Evolutionary conservation across 2,329 filamentous ascomycete species (phyloP).

Genomic region (Aspergillus neotritici): DNA sequence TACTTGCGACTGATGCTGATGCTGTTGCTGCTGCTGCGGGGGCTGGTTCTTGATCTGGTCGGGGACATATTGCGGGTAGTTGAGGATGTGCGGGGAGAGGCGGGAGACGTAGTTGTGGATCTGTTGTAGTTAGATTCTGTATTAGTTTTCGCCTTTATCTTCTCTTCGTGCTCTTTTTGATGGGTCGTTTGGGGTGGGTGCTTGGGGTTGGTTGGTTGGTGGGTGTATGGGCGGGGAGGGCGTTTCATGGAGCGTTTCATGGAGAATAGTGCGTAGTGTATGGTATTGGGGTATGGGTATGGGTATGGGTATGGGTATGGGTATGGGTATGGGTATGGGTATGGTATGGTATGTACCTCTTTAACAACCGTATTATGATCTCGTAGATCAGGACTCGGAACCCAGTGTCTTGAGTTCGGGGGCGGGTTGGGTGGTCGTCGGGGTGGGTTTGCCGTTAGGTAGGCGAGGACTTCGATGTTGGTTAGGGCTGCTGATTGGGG

Average conservation of each 20-base stretch:
- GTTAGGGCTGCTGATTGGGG: slow-evolving; percentile 41
- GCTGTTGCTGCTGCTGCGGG: slow-evolving; percentile 6
- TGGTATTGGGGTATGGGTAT: no score
- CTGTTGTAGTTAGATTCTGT: slow-evolving; percentile 12
- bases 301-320: no score
- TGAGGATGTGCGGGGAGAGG: slow-evolving; percentile 36
- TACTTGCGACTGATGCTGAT: neutral
- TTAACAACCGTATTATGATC: slow-evolving; percentile 44
- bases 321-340: no score
- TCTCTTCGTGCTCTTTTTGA: neutral
- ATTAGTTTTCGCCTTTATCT: neutral
- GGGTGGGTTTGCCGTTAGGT: slow-evolving; percentile 38
- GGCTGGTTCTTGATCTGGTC: slow-evolving; percentile 17
- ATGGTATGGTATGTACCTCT: slow-evolving; percentile 30
- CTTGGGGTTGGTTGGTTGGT: no score
- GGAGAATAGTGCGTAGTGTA: no score
- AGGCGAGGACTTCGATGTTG: slow-evolving; percentile 41
- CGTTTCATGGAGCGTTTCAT: no score
- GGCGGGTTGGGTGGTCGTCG: slow-evolving; percentile 37
- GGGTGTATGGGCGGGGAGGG: no score
- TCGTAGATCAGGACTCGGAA: slow-evolving; percentile 39
- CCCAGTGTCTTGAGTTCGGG: slow-evolving; percentile 33
- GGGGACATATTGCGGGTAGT: slow-evolving; percentile 31
- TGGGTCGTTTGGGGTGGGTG: no score
- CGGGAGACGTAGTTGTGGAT: slow-evolving; percentile 40